These are phyloP conservation scores for Tubosaeta sp. DNA, from an alignment of 768 basidiomycete species.

Conservation along the genomic window DNA sequence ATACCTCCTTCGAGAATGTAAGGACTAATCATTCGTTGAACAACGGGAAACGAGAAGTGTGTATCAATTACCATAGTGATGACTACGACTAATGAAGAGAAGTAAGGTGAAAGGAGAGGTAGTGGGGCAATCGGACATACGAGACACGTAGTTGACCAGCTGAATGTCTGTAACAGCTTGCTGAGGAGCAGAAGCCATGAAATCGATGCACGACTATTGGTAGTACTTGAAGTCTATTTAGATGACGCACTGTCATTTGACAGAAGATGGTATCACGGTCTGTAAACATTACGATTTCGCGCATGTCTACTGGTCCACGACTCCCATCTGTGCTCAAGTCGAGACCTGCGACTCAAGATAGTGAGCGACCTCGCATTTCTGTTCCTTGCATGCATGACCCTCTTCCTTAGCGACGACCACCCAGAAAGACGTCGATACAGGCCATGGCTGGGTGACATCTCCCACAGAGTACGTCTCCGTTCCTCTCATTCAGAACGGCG, in stretches of 20 bases:
- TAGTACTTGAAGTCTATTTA: no score
- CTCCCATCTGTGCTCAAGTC: constrained; percentile 34
- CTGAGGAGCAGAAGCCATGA: not conserved
- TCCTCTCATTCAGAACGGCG: not conserved
- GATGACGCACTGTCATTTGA: no score
- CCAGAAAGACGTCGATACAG: constrained; percentile 48
- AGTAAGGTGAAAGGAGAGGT: no score
- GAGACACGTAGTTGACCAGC: not conserved
- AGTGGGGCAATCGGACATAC: not conserved
- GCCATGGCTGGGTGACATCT: constrained; percentile 57
- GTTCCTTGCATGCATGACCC: not conserved
- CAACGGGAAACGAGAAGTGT: no score
- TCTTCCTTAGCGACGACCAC: constrained; percentile 44
- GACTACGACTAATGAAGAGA: no score
- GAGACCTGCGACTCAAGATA: constrained; percentile 29
- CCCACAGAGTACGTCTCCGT: constrained; percentile 54
- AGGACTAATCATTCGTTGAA: no score
- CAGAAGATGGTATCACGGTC: no score
- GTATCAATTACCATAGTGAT: no score
- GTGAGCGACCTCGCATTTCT: constrained; percentile 12
- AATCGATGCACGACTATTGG: no score
- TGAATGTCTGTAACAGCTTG: not conserved
- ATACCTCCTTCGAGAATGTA: no score
- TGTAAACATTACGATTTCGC: no score
- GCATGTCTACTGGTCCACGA: constrained; percentile 24